Percentiles rank a stretch among this genome's conserved stretches.
Evolutionary conservation across 495 filamentous ascomycete species (phyloP).

Genomic region (Pyronema omphalodes): DNA sequence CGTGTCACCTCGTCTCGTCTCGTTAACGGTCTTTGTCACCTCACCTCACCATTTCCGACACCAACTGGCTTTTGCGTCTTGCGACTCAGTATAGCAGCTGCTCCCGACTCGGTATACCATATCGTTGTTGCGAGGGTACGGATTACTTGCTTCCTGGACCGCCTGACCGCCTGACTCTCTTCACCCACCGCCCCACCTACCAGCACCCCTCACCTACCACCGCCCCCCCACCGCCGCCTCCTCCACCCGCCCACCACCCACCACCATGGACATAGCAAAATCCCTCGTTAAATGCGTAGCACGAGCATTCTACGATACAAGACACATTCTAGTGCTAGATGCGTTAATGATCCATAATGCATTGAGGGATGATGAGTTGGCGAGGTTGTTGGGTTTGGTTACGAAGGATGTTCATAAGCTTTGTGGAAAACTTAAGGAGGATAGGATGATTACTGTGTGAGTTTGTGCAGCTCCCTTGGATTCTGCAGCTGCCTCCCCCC

Average conservation of each 20-base stretch:
- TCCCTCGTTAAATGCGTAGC: constrained; percentile 72
- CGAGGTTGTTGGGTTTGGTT: constrained; percentile 66
- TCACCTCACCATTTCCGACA: too few relatives aligned
- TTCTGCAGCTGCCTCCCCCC: constrained; percentile 2
- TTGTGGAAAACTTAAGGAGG: constrained; percentile 64
- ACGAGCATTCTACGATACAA: constrained; percentile 81
- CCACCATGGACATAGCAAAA: constrained; percentile 63
- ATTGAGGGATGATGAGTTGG: constrained; percentile 78
- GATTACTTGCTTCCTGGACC: too few relatives aligned
- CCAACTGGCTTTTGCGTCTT: too few relatives aligned
- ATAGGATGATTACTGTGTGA: constrained; percentile 68
- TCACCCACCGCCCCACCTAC: too few relatives aligned
- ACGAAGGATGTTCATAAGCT: constrained; percentile 77
- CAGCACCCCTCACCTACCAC: too few relatives aligned
- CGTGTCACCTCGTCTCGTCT: too few relatives aligned
- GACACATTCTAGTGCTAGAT: constrained; percentile 79
- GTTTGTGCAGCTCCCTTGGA: constrained; percentile 15
- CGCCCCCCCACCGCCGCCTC: too few relatives aligned
- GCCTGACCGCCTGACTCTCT: too few relatives aligned
- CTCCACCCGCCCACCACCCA: not conserved
- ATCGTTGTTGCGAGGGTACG: too few relatives aligned
- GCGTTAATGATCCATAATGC: constrained; percentile 81
- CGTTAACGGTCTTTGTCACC: too few relatives aligned
- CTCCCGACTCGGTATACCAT: too few relatives aligned
- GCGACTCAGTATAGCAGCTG: too few relatives aligned